Base-by-base conservation (phyloP, 306 rosid species). In the Gleditsia sinensis region DNA sequence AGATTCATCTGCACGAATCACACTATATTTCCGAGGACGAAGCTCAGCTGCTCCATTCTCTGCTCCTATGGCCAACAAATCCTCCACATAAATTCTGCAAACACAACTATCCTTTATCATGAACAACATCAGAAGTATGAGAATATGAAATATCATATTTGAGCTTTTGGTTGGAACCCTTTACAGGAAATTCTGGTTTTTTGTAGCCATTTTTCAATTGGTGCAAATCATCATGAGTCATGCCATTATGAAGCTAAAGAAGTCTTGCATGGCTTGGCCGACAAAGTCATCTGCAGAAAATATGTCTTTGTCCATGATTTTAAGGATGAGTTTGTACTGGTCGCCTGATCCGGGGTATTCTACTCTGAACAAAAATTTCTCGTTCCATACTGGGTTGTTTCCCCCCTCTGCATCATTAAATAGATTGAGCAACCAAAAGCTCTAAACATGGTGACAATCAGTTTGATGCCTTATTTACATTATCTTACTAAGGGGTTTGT, bases 341-440 rank as follows among this genome's bases (percentile, higher is more conserved):
- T 80, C 62, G n/a, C 97, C 90, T 2, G 87, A 71, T 6, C 96
- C 94, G 3, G 97, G 97, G 72, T 94, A 94, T 60, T 94, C 94
- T 2, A 72, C 96, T 72, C 87, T 80, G 84, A 91, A 91, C 8
- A 77, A 77, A 39, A 90, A 74, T 67, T 75, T 94, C 87, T 94
- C 97, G 23, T 94, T 87, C 98, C 98, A 94, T 28, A 66, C 87
- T 3, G 96, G 96, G 63, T 43, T 67, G 9, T 81, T 70, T 1
- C 96, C 94, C 12, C 84, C 85, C 74, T 78, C 96, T 92, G 83
- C 86, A 67, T 59, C 91, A 83, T 79, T 67, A 2, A 36, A 67
- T 28, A 51, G 40, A 40, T 10, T 43, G 27, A 67, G 54, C 3
- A 56, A 46, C 42, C 25, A 11, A 39, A 71, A 27, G 4, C 14